phyloP scores from a whole-genome alignment of 768 basidiomycete species.

The Calocera viscosa region DNA sequence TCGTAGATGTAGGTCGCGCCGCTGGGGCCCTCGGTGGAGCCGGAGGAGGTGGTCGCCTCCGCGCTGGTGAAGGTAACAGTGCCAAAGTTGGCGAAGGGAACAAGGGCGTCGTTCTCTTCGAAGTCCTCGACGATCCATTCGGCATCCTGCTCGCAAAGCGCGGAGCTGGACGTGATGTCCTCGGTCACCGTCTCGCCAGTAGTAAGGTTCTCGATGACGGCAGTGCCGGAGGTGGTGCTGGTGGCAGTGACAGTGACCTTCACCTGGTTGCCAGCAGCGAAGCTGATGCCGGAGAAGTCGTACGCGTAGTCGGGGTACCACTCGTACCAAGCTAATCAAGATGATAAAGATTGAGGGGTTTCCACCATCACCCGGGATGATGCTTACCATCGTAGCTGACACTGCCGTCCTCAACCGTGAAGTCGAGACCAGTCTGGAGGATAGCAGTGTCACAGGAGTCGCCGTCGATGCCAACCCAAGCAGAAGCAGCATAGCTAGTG shows the following conservation, averaged over 20 bases:
- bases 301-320: slow-evolving; percentile 28
- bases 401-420: slow-evolving; percentile 21
- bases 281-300: slow-evolving; percentile 27
- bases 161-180: slow-evolving; percentile 23
- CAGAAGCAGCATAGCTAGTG: slow-evolving; percentile 24
- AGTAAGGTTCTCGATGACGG: slow-evolving; percentile 23
- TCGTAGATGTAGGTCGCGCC: slow-evolving; percentile 28
- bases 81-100: slow-evolving; percentile 32
- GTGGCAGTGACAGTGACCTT: slow-evolving; percentile 25
- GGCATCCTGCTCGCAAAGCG: slow-evolving; percentile 29
- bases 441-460: slow-evolving; percentile 29
- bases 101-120: slow-evolving; percentile 23
- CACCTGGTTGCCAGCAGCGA: slow-evolving; percentile 25
- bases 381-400: slow-evolving; percentile 26
- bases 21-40: slow-evolving; percentile 20
- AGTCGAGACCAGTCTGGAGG: slow-evolving; percentile 30
- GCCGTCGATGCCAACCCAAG: slow-evolving; percentile 32
- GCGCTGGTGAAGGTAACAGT: slow-evolving; percentile 30
- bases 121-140: slow-evolving; percentile 33
- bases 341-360: too few relatives aligned
- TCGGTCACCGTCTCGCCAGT: slow-evolving; percentile 24
- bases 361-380: background rate
- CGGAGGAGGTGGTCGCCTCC: slow-evolving; percentile 23
- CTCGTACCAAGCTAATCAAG: slow-evolving; percentile 25
- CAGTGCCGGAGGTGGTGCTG: slow-evolving; percentile 22